Percentiles rank a stretch among this genome's conserved stretches.
phyloP scores from a whole-genome alignment of 106 monocot genomes.

The Dendrobium chrysotoxum region DNA sequence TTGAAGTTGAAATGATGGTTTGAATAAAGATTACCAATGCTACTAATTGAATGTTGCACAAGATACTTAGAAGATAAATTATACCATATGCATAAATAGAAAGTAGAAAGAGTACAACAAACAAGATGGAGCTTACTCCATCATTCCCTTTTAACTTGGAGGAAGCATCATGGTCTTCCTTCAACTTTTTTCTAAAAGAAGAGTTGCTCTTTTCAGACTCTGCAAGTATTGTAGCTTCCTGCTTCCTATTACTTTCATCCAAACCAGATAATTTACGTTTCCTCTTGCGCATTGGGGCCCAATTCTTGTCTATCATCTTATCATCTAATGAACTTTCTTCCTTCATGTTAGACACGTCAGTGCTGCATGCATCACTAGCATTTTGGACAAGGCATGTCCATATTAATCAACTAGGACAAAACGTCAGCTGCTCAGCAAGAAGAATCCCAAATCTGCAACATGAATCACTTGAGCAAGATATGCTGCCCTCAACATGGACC shows the following conservation, averaged over 20 bases:
- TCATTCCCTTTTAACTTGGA: conserved; percentile 71
- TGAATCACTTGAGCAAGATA: background rate
- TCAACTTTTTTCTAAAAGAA: conserved; percentile 20
- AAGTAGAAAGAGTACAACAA: background rate
- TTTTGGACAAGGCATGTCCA: background rate
- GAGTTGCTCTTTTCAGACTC: conserved; percentile 19
- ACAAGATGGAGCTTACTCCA: conserved; percentile 41
- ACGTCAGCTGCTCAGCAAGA: background rate
- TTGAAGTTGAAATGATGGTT: background rate
- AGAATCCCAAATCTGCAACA: background rate
- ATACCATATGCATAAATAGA: background rate
- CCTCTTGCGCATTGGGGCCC: conserved; percentile 73
- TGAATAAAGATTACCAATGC: background rate
- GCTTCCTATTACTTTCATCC: conserved; percentile 26
- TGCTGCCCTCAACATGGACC: background rate
- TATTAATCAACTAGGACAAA: background rate
- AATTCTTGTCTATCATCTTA: conserved; percentile 57
- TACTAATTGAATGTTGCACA: background rate
- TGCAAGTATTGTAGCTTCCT: conserved; percentile 12
- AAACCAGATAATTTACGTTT: conserved; percentile 35
- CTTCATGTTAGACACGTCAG: background rate
- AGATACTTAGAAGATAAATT: background rate
- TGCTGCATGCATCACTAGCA: conserved; percentile 1
- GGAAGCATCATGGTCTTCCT: conserved; percentile 25
- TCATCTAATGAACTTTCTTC: conserved; percentile 42